A percentile compares a stretch with the other conserved stretches of the same genome.
Evolutionary conservation across 2,329 filamentous ascomycete genomes (phyloP).

Genomic region (Fusarium kyushuense): DNA sequence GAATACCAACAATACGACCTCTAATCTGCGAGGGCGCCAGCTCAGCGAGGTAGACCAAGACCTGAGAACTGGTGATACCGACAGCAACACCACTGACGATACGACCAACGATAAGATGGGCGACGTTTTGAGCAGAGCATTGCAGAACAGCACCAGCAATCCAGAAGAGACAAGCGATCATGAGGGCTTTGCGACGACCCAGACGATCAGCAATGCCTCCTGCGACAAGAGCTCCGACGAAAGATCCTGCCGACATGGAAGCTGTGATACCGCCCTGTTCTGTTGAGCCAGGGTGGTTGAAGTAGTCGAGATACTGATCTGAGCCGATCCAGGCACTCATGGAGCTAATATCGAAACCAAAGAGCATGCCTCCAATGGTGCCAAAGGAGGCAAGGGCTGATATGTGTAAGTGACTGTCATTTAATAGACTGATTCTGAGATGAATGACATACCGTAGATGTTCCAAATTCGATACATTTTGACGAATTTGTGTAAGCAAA

Average conservation of each 20-base stretch:
- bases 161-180: conserved; percentile 62
- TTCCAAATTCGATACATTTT: conserved; percentile 55
- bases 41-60: conserved; percentile 76
- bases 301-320: conserved; percentile 64
- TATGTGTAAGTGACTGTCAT: conserved; percentile 14
- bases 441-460: conserved; percentile 50
- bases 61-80: conserved; percentile 75
- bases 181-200: conserved; percentile 59
- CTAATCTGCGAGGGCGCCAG: conserved; percentile 68
- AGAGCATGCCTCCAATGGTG: conserved; percentile 59
- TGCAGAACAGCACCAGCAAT: conserved; percentile 71
- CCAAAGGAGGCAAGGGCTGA: conserved; percentile 54
- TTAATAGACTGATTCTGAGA: neutral
- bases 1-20: conserved; percentile 75
- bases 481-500: neutral
- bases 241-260: conserved; percentile 62
- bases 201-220: conserved; percentile 61
- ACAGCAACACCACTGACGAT: conserved; percentile 74
- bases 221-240: conserved; percentile 59
- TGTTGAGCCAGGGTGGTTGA: conserved; percentile 60
- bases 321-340: conserved; percentile 69
- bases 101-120: conserved; percentile 65
- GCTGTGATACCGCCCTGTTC: conserved; percentile 64
- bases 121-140: conserved; percentile 68
- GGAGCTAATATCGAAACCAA: conserved; percentile 69